These are phyloP conservation scores for Grosmannia serpens DNA, from an alignment of 2,329 filamentous ascomycete species.

Conservation along the genomic window DNA sequence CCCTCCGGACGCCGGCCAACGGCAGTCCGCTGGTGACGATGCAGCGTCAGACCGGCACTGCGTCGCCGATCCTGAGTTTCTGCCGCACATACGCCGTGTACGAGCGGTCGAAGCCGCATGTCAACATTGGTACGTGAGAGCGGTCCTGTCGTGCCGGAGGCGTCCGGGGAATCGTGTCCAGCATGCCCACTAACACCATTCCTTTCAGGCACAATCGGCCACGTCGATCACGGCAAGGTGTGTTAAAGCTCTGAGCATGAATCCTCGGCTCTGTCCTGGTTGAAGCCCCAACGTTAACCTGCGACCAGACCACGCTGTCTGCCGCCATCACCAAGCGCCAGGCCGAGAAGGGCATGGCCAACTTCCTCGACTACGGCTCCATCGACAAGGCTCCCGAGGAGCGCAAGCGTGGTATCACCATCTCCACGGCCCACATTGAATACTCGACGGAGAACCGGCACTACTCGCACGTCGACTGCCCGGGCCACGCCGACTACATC, in stretches of 20 bases:
- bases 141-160: neutral
- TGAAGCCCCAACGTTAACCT: neutral
- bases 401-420: conserved; percentile 99
- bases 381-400: conserved; percentile 99
- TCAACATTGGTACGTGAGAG: conserved; percentile 71
- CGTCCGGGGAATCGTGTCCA: neutral
- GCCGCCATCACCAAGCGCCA: conserved; percentile 98
- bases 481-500: conserved; percentile 99
- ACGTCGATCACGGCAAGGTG: conserved; percentile 99
- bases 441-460: conserved; percentile 89
- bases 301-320: conserved; percentile 78
- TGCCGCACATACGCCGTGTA: conserved; percentile 59
- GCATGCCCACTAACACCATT: neutral
- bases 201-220: conserved; percentile 75
- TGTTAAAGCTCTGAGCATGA: conserved; percentile 8
- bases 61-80: conserved; percentile 52
- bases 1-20: conserved; percentile 37
- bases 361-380: conserved; percentile 91
- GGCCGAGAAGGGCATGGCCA: conserved; percentile 85
- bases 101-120: conserved; percentile 89
- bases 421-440: conserved; percentile 96
- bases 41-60: conserved; percentile 48
- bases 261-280: neutral
- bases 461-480: conserved; percentile 99
- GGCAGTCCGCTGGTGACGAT: conserved; percentile 64